Evolutionary conservation across 2,329 filamentous ascomycete species (phyloP).

Genomic region (Macrophomina pseudophaseolina): DNA sequence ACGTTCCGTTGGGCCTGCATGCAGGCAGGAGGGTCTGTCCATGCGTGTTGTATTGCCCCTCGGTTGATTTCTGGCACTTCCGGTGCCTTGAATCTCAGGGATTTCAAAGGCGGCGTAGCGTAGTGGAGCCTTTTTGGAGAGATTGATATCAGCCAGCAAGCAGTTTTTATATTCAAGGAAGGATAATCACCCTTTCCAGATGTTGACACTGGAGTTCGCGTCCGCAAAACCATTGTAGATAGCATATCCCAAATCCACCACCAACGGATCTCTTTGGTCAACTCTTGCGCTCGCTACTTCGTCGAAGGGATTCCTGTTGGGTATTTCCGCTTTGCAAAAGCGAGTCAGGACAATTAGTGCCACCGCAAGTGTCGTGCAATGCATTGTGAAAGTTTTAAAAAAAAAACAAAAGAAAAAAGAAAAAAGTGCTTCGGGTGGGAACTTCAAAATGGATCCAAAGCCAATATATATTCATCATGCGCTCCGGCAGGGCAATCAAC

Average conservation of each 20-base stretch:
- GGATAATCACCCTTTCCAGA: background rate
- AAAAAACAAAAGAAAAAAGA: too few relatives aligned
- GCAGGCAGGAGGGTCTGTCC: background rate
- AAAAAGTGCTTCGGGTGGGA: too few relatives aligned
- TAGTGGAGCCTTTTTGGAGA: background rate
- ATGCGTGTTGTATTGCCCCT: background rate
- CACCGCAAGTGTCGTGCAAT: too few relatives aligned
- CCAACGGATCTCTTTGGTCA: background rate
- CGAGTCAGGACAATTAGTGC: too few relatives aligned
- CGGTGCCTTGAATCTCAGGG: background rate
- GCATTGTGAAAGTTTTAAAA: too few relatives aligned
- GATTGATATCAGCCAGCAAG: background rate
- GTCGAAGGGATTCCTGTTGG: too few relatives aligned
- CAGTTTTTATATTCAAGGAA: background rate
- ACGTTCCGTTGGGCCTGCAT: background rate
- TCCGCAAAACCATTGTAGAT: background rate
- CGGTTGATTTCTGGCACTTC: background rate
- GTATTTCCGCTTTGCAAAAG: too few relatives aligned
- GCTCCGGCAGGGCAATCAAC: too few relatives aligned
- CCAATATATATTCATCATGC: too few relatives aligned
- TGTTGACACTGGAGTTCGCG: background rate
- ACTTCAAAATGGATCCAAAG: too few relatives aligned
- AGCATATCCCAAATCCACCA: background rate
- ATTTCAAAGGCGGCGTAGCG: background rate
- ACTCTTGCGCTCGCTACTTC: too few relatives aligned